Evolutionary conservation across 1,284 basidiomycete species (phyloP).

Genomic region (Pisolithus thermaeus): DNA sequence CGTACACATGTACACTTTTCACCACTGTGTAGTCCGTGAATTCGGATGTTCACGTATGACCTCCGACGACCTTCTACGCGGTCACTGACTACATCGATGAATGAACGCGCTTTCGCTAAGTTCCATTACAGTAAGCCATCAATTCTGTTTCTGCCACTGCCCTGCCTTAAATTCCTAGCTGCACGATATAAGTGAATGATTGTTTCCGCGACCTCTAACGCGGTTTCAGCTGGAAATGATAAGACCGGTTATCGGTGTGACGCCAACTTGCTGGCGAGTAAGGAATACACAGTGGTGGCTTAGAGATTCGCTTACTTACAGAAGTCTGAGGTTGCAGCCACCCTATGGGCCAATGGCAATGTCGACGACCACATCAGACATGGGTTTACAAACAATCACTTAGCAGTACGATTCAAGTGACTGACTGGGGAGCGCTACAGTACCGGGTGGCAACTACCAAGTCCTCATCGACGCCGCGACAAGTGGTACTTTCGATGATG

Average conservation of each 20-base stretch:
- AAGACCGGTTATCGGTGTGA: slow-evolving; percentile 53
- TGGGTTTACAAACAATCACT: slow-evolving; percentile 55
- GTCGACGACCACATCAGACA: slow-evolving; percentile 65
- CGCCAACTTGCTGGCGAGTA: slow-evolving; percentile 65
- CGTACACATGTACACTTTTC: too few relatives aligned
- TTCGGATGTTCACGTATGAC: neutral
- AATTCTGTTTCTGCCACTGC: neutral
- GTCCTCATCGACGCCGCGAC: slow-evolving; percentile 32
- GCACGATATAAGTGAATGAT: slow-evolving; percentile 7
- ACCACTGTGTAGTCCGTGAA: slow-evolving; percentile 38
- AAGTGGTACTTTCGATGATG: slow-evolving; percentile 33
- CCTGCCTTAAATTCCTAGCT: slow-evolving; percentile 9
- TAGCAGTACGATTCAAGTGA: slow-evolving; percentile 70
- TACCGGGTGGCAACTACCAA: slow-evolving; percentile 41
- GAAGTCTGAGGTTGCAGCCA: slow-evolving; percentile 33
- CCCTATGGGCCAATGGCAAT: slow-evolving; percentile 61
- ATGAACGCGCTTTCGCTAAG: slow-evolving; percentile 73
- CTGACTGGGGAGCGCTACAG: slow-evolving; percentile 51
- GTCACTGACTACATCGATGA: slow-evolving; percentile 70
- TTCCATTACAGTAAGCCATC: slow-evolving; percentile 61
- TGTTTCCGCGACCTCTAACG: slow-evolving; percentile 1
- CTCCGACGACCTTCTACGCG: slow-evolving; percentile 14
- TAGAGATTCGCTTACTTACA: neutral
- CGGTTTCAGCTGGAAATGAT: slow-evolving; percentile 40
- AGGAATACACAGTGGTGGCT: slow-evolving; percentile 6